phyloP scores from a whole-genome alignment of 2,329 filamentous ascomycete genomes.

The Gaeumannomyces tritici region DNA sequence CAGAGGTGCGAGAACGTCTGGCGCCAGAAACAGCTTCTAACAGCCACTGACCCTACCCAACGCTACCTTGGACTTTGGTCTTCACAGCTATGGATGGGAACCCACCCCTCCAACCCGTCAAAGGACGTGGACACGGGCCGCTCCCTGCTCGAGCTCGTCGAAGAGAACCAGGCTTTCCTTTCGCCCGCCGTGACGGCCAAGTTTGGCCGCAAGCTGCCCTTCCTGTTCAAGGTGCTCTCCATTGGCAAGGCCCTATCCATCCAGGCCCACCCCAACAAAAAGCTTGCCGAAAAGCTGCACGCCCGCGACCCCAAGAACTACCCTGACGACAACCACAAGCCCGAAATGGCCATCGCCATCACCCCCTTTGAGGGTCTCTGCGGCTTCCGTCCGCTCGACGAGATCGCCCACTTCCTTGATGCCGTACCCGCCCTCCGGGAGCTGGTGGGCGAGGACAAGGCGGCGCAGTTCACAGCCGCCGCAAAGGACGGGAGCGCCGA shows the following conservation, averaged over 20 bases:
- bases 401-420: conserved; percentile 78
- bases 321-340: conserved; percentile 98
- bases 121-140: conserved; percentile 79
- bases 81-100: conserved; percentile 97
- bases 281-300: conserved; percentile 82
- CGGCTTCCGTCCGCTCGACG: conserved; percentile 79
- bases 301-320: conserved; percentile 85
- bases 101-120: conserved; percentile 90
- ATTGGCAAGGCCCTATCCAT: conserved; percentile 95
- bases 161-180: conserved; percentile 78
- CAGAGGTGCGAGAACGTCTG: conserved; percentile 53
- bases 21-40: neutral
- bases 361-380: conserved; percentile 94
- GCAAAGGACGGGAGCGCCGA: conserved; percentile 34
- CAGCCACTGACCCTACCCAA: neutral
- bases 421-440: conserved; percentile 45
- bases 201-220: conserved; percentile 79
- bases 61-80: conserved; percentile 10
- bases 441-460: conserved; percentile 57
- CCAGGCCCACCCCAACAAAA: conserved; percentile 94
- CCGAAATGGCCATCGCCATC: conserved; percentile 97
- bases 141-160: conserved; percentile 75
- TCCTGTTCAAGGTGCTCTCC: conserved; percentile 95
- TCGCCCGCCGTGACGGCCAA: conserved; percentile 61
- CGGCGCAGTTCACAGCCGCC: conserved; percentile 45